Base-by-base conservation (phyloP, 495 filamentous ascomycete species). In the Corynascus novoguineensis region DNA sequence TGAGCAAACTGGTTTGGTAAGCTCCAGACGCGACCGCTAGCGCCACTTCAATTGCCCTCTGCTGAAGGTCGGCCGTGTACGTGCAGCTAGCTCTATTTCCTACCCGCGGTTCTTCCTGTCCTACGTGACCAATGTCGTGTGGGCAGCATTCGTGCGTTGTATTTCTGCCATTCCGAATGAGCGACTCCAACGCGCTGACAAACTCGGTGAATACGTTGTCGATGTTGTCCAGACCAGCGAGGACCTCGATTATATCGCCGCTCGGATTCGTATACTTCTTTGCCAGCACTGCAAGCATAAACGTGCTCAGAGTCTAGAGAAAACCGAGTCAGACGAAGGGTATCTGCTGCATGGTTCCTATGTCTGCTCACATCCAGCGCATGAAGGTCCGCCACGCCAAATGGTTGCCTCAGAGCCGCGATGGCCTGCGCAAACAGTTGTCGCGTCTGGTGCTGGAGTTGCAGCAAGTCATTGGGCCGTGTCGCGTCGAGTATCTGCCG, bases 231-330 rank as follows among this genome's bases (percentile, higher is more conserved):
- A 98, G 80, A 7, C 93, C 95, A 6, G 92, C 88, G 47, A 98
- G 74, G 10, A 96, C 79, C 32, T 85, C 83, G 65, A 98, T 96
- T 63, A 96, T 88, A 71, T 98, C 93, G 38, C 92, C 92, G 69
- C 90, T 96, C 19, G 92, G 88, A 62, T 97, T 97, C 34, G 89
- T 95, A 71, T 97, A 97, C 66, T 86, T 90, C 72, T 97, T 98
- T 46, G 79, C 79, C 64, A 97, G 76, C 17, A 95, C 78, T 19
- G 80, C 80, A 34, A 84, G 82, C 73, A 98, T 79, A 69, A 97
- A 97, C 34, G 86, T 83, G 72, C 88, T 90, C 66, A 97, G 82
- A 62, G 92, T 97, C 91, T 97, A 68, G 29, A 11, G 22, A 0
- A 15, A 10, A 4, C 31, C 41, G 28, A 0, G 28, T 37, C 37